These are phyloP conservation scores for Penicillium sp. DNA, from an alignment of 2,329 filamentous ascomycete genomes.

Conservation along the genomic window DNA sequence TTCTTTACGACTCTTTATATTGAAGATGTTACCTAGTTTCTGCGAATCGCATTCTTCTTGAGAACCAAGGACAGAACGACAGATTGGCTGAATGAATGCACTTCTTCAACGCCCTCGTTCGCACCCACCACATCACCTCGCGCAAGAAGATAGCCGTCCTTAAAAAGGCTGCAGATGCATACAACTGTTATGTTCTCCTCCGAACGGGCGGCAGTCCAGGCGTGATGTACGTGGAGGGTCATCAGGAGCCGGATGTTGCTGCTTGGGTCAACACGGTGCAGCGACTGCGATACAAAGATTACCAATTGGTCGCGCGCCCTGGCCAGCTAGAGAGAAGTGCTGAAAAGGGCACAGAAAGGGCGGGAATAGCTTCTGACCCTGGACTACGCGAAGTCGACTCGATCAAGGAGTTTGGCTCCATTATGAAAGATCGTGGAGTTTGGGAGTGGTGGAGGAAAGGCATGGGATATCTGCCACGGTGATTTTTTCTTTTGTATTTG, in stretches of 20 bases:
- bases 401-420: constrained; percentile 60
- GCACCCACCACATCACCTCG: constrained; percentile 77
- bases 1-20: too few relatives aligned
- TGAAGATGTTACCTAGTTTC: too few relatives aligned
- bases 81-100: constrained; percentile 15
- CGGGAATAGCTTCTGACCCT: constrained; percentile 3
- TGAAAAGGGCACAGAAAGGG: constrained; percentile 11
- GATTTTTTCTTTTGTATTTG: neutral
- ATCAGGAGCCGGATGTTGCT: constrained; percentile 50
- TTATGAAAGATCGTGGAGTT: constrained; percentile 59
- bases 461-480: constrained; percentile 51
- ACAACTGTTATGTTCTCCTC: constrained; percentile 61
- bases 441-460: constrained; percentile 63
- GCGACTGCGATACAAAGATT: constrained; percentile 68
- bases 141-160: constrained; percentile 67
- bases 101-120: constrained; percentile 60
- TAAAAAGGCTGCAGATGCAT: constrained; percentile 59
- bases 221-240: constrained; percentile 72
- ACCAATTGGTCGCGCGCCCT: constrained; percentile 58
- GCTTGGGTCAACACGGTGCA: constrained; percentile 65
- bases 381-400: constrained; percentile 57
- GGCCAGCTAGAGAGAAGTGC: constrained; percentile 27
- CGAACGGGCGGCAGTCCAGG: constrained; percentile 67
- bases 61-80: too few relatives aligned
- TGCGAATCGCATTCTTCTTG: too few relatives aligned